phyloP scores from a whole-genome alignment of 2,329 filamentous ascomycete genomes.

The Pyricularia sp. region DNA sequence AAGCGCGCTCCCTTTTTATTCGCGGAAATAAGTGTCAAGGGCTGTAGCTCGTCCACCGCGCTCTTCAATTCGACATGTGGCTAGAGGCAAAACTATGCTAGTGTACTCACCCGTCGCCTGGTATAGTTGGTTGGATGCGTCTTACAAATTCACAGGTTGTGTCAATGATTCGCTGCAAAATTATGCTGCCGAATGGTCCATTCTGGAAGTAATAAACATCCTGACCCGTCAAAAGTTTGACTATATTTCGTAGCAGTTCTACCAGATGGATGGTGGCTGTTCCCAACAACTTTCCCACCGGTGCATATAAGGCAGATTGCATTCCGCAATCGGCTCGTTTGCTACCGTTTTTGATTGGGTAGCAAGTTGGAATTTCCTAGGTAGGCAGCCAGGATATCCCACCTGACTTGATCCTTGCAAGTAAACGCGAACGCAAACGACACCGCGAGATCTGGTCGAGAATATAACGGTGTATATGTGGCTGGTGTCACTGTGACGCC shows the following conservation, averaged over 20 bases:
- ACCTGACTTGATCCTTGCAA: not conserved
- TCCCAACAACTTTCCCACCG: not conserved
- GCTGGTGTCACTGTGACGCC: not conserved
- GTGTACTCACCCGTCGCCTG: not conserved
- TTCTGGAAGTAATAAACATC: not conserved
- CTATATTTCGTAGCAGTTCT: not conserved
- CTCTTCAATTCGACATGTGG: not conserved
- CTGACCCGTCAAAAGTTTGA: not conserved
- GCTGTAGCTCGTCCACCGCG: not conserved
- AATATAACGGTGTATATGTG: not conserved
- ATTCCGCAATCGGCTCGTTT: not conserved
- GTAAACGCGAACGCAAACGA: not conserved
- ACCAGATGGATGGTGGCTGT: not conserved
- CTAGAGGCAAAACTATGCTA: not conserved
- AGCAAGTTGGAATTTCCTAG: not conserved
- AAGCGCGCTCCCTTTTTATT: not conserved
- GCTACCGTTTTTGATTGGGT: not conserved
- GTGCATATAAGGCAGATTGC: not conserved
- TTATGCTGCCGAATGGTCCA: not conserved
- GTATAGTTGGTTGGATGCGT: not conserved
- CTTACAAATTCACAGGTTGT: not conserved
- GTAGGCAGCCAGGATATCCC: not conserved
- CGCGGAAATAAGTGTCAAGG: not conserved
- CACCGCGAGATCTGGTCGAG: not conserved
- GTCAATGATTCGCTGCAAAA: not conserved